These are phyloP conservation scores for Ochromonas danica DNA, from an alignment of 108 stramenopile genomes.

Conservation along the genomic window DNA sequence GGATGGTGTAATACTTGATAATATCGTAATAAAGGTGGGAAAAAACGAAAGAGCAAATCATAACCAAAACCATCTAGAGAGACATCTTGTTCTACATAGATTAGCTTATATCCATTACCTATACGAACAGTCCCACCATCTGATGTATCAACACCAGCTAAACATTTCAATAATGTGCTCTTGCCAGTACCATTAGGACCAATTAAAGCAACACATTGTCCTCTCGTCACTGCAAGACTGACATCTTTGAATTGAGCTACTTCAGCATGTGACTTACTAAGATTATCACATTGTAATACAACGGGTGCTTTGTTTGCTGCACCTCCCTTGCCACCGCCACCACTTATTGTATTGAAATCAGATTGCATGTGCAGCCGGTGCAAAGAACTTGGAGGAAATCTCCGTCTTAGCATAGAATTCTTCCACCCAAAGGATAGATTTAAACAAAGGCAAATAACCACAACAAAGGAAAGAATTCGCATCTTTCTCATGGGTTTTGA, in stretches of 20 bases:
- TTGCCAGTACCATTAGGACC: slow-evolving; percentile 57
- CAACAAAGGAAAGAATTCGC: too few relatives aligned
- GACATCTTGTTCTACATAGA: neutral
- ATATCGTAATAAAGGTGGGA: neutral
- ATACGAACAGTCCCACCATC: neutral
- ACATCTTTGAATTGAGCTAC: neutral
- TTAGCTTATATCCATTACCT: neutral
- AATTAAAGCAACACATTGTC: slow-evolving; percentile 33
- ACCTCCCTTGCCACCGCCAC: too few relatives aligned
- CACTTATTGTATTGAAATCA: too few relatives aligned
- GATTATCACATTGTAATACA: neutral
- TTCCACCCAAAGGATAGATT: too few relatives aligned
- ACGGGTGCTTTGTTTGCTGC: neutral
- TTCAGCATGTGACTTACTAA: neutral
- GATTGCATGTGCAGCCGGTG: too few relatives aligned
- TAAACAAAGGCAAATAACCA: too few relatives aligned
- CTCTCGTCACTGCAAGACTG: neutral
- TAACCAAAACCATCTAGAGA: too few relatives aligned
- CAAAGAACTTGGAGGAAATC: too few relatives aligned
- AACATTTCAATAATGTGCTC: slow-evolving; percentile 48
- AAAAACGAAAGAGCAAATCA: neutral
- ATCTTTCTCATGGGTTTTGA: too few relatives aligned
- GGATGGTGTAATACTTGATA: neutral
- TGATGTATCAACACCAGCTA: neutral
- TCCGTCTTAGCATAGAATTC: too few relatives aligned